Evolutionary conservation across 176 grass and related monocot genomes (phyloP).

Genomic region (Zea luxurians): DNA sequence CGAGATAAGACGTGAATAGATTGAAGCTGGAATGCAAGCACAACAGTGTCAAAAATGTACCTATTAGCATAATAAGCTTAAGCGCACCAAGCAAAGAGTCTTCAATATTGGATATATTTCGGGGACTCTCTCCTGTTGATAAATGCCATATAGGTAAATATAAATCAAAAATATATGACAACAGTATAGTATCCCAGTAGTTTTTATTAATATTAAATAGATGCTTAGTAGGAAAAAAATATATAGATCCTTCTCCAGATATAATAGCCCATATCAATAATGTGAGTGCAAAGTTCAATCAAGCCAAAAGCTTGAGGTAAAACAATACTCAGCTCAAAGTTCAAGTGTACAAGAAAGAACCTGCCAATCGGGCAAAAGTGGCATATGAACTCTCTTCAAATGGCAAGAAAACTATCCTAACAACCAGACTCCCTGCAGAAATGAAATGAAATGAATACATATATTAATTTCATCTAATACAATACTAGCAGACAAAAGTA

Average conservation of each 20-base stretch:
- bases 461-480: slow-evolving; percentile 11
- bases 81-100: slow-evolving; percentile 77
- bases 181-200: not conserved
- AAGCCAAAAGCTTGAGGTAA: slow-evolving; percentile 3
- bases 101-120: slow-evolving; percentile 56
- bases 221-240: slow-evolving; percentile 24
- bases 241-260: not conserved
- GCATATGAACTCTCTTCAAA: slow-evolving; percentile 99
- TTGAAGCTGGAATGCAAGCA: slow-evolving; percentile 11
- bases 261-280: slow-evolving; percentile 2
- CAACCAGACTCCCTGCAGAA: slow-evolving; percentile 88
- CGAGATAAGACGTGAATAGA: not conserved
- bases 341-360: slow-evolving; percentile 54
- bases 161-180: slow-evolving; percentile 19
- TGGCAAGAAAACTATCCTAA: slow-evolving; percentile 96
- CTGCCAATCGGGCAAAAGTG: slow-evolving; percentile 82
- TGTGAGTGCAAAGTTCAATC: slow-evolving; percentile 17
- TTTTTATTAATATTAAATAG: slow-evolving; percentile 11
- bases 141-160: slow-evolving; percentile 30
- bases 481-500: slow-evolving; percentile 24
- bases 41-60: slow-evolving; percentile 38
- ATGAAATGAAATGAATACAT: slow-evolving; percentile 24
- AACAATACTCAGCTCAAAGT: slow-evolving; percentile 16
- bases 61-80: slow-evolving; percentile 91
- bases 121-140: slow-evolving; percentile 60